phyloP scores from a whole-genome alignment of 2,329 filamentous ascomycete species.

The Gaeumannomyces tritici region DNA sequence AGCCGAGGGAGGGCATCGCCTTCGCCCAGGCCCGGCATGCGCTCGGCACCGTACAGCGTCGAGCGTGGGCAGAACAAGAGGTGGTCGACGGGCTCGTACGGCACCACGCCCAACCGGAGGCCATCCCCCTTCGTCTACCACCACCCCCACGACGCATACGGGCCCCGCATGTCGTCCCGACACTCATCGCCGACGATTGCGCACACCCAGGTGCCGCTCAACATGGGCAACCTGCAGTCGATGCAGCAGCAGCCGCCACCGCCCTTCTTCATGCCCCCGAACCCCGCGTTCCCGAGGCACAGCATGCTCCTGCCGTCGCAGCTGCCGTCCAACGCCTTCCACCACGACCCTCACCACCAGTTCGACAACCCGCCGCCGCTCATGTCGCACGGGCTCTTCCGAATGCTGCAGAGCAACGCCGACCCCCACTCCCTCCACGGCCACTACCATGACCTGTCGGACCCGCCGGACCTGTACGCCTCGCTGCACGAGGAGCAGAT shows the following conservation, averaged over 20 bases:
- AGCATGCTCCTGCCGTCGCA: slow-evolving; percentile 51
- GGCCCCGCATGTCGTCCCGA: slow-evolving; percentile 41
- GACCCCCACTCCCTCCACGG: slow-evolving; percentile 57
- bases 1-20: slow-evolving; percentile 64
- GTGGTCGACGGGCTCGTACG: slow-evolving; percentile 71
- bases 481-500: slow-evolving; percentile 65
- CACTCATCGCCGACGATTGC: slow-evolving; percentile 41
- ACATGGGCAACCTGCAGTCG: slow-evolving; percentile 44
- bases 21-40: slow-evolving; percentile 57
- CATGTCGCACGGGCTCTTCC: slow-evolving; percentile 64
- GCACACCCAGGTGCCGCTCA: slow-evolving; percentile 39
- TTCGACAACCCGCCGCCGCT: slow-evolving; percentile 52
- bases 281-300: slow-evolving; percentile 41
- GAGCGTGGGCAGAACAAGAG: slow-evolving; percentile 60
- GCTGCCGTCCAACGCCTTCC: slow-evolving; percentile 29
- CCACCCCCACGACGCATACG: slow-evolving; percentile 49
- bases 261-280: slow-evolving; percentile 36
- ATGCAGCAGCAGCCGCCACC: slow-evolving; percentile 38
- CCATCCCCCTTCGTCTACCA: slow-evolving; percentile 55
- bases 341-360: slow-evolving; percentile 36
- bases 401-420: slow-evolving; percentile 66
- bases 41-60: slow-evolving; percentile 61
- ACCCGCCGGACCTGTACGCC: slow-evolving; percentile 68
- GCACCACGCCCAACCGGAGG: slow-evolving; percentile 42
- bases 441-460: slow-evolving; percentile 64